Percentiles rank a stretch among this genome's conserved stretches.
phyloP scores from a whole-genome alignment of 495 filamentous ascomycete species.

The Parachaetomium inaequale region DNA sequence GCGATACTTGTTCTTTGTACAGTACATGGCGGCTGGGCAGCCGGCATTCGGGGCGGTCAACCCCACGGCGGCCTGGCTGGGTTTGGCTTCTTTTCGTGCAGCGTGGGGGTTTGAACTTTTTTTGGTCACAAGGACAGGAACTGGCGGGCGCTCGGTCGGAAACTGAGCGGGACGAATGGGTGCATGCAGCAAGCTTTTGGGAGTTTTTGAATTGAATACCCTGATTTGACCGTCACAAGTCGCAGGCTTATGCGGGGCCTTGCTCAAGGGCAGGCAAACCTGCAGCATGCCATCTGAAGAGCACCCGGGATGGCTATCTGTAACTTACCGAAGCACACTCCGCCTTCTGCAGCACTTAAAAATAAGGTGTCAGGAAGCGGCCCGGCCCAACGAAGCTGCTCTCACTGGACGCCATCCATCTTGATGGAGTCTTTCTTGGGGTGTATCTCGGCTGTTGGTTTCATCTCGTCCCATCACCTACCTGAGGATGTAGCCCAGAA shows the following conservation, averaged over 20 bases:
- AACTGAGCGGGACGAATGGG: neutral
- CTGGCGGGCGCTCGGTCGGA: conserved; percentile 5
- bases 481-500: neutral
- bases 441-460: too few species aligned
- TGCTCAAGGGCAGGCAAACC: neutral
- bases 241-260: neutral
- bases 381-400: too few species aligned
- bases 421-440: too few species aligned
- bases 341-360: neutral
- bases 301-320: neutral
- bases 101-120: neutral
- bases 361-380: neutral
- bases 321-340: neutral
- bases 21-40: neutral
- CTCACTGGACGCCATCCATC: too few species aligned
- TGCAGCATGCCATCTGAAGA: conserved; percentile 3
- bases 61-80: neutral
- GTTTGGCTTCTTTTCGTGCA: neutral
- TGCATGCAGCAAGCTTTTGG: neutral
- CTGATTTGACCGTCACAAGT: conserved; percentile 8
- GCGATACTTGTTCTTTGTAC: neutral
- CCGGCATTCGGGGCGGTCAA: conserved; percentile 2
- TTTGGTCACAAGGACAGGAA: conserved; percentile 12
- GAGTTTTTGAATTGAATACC: conserved; percentile 13
- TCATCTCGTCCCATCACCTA: too few species aligned